These are phyloP conservation scores for Stenocarpella maydis DNA, from an alignment of 2,329 filamentous ascomycete species.

Conservation along the genomic window DNA sequence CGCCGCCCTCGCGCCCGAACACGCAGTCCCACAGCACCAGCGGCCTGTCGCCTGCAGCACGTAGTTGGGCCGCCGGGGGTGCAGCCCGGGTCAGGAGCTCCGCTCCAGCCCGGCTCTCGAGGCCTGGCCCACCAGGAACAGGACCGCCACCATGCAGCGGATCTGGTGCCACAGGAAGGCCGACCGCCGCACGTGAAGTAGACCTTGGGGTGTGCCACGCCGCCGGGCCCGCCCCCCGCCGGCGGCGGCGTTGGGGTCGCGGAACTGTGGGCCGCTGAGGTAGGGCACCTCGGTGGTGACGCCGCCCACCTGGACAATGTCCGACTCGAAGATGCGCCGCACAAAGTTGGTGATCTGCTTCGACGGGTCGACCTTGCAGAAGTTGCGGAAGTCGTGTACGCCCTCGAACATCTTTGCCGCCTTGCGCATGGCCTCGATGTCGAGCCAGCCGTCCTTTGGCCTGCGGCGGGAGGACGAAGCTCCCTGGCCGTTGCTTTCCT, in stretches of 20 bases:
- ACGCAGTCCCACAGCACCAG: slow-evolving; percentile 96
- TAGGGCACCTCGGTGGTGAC: slow-evolving; percentile 64
- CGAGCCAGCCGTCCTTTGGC: slow-evolving; percentile 77
- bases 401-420: slow-evolving; percentile 85
- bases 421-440: slow-evolving; percentile 85
- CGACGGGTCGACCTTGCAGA: slow-evolving; percentile 90
- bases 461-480: neutral
- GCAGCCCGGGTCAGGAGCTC: slow-evolving; percentile 75
- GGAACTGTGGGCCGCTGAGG: slow-evolving; percentile 56
- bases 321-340: slow-evolving; percentile 80
- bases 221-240: slow-evolving; percentile 28
- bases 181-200: slow-evolving; percentile 86
- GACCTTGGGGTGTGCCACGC: slow-evolving; percentile 64
- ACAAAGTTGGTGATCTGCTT: slow-evolving; percentile 90
- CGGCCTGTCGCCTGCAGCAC: slow-evolving; percentile 87
- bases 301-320: slow-evolving; percentile 75
- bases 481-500: slow-evolving; percentile 2
- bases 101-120: slow-evolving; percentile 76
- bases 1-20: slow-evolving; percentile 57
- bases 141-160: slow-evolving; percentile 86
- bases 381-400: slow-evolving; percentile 92
- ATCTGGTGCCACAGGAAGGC: slow-evolving; percentile 99
- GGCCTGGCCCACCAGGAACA: slow-evolving; percentile 93
- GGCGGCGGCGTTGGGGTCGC: slow-evolving; percentile 43
- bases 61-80: slow-evolving; percentile 83